These are phyloP conservation scores for Cyberlindnera mycetangii DNA, from an alignment of 805 yeast genomes.

Conservation along the genomic window DNA sequence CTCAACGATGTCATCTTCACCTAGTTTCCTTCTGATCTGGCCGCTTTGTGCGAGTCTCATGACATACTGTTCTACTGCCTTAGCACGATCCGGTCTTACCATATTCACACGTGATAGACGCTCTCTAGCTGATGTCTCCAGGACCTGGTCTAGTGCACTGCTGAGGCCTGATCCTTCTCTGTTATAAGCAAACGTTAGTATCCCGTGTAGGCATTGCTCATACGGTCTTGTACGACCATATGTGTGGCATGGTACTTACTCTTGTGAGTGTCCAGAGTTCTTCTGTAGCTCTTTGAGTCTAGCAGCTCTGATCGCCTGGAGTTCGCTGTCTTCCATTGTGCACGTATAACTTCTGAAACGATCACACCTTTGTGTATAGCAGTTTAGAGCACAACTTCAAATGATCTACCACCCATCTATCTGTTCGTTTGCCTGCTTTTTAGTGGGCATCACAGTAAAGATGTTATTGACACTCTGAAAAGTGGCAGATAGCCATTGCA, in stretches of 20 bases:
- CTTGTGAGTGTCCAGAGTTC: slow-evolving; percentile 36
- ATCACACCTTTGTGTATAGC: no score
- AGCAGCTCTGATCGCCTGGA: slow-evolving; percentile 91
- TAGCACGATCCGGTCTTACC: slow-evolving; percentile 89
- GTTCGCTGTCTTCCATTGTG: slow-evolving; percentile 79
- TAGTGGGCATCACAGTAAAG: no score
- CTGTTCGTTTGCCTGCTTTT: no score
- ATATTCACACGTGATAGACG: slow-evolving; percentile 80
- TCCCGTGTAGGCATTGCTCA: neutral
- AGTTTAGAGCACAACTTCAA: no score
- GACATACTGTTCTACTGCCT: slow-evolving; percentile 79
- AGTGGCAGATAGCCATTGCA: no score
- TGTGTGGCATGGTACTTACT: no score
- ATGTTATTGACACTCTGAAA: no score
- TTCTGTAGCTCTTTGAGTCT: slow-evolving; percentile 79
- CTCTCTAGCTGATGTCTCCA: slow-evolving; percentile 84
- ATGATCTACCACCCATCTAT: no score
- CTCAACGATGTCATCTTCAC: slow-evolving; percentile 78
- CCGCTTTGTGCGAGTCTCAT: slow-evolving; percentile 74
- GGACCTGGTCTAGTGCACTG: slow-evolving; percentile 55
- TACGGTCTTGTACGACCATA: no score
- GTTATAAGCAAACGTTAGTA: no score
- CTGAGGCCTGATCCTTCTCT: slow-evolving; percentile 12
- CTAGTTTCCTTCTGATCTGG: slow-evolving; percentile 66
- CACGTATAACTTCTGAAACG: no score